Evolutionary conservation across 2,329 filamentous ascomycete species (phyloP), one percentile per base, ranked within the genome.

Genomic region (Davidsoniella australis): DNA sequence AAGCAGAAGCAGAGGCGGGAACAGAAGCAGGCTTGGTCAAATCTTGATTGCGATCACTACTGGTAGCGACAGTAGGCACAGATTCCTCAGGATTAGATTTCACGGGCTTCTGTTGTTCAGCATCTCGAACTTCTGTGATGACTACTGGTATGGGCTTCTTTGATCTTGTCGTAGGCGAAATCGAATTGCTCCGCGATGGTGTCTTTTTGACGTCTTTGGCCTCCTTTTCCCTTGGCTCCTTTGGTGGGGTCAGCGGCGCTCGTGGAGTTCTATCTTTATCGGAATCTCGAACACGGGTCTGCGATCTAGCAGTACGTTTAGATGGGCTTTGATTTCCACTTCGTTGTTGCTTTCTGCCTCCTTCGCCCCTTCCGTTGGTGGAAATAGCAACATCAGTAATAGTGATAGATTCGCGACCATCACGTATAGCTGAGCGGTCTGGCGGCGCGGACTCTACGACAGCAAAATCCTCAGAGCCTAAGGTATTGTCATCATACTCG

Each of bases 341-440:
- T 20, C 44, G 44, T 9, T 33, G 29, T 9, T 33, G 29, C 14
- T 45, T 45, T 45, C 44, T 38, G 5, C 33, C 17, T 18, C 44
- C 29, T 36, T 45, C 42, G 9, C 42, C 16, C 42, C 26, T 9
- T 33, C 29, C 29, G 26, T 10, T 29, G 29, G 29, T 33, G 12
- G 29, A 6, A 33, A 5, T 33, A 33, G 29, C 8, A 33, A 2
- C 3, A 33, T 9, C 4, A 33, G 29, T 12, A 3, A 5, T 3
- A 33, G 8, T 33, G 12, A 5, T 33, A 33, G 29, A 10, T 33
- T 33, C 29, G 36, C 42, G 23, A 5, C 33, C 40, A 18, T 45
- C 44, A 12, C 47, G 47, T 2, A 50, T 16, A 5, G 38, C 39
- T 12, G 48, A 50, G 16, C 26, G 43, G 23, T 50, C 48, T 14